Evolutionary conservation across 1,284 basidiomycete genomes (phyloP).

Genomic region (Mycena sp.): DNA sequence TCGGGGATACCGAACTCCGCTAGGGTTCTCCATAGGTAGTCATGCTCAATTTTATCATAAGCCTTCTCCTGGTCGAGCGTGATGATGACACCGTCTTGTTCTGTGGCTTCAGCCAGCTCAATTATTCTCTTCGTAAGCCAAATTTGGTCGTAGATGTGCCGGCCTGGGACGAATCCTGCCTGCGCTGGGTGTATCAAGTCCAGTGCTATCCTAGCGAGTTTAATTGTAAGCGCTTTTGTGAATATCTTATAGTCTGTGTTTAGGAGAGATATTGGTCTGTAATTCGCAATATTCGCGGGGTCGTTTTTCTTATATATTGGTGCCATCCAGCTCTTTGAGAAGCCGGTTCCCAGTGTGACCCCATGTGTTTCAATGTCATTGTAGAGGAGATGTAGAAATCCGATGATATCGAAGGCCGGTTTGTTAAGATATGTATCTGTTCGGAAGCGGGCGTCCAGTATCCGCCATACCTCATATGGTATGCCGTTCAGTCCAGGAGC

Average conservation of each 20-base stretch:
- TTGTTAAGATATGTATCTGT: neutral
- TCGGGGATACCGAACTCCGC: slow-evolving; percentile 17
- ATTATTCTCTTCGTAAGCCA: slow-evolving; percentile 30
- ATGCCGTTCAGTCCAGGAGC: slow-evolving; percentile 22
- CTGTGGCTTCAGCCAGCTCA: slow-evolving; percentile 31
- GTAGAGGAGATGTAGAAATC: neutral
- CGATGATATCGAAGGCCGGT: neutral
- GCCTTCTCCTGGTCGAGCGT: too few relatives aligned
- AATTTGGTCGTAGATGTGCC: slow-evolving; percentile 33
- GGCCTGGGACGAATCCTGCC: slow-evolving; percentile 33
- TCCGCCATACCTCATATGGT: slow-evolving; percentile 19
- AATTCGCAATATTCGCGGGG: slow-evolving; percentile 17
- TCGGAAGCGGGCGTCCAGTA: neutral
- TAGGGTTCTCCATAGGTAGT: slow-evolving; percentile 20
- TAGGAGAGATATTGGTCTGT: slow-evolving; percentile 22
- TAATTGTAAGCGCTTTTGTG: slow-evolving; percentile 21
- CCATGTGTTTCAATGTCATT: slow-evolving; percentile 21
- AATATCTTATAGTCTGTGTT: slow-evolving; percentile 30
- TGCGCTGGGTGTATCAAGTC: slow-evolving; percentile 28
- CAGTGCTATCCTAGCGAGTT: slow-evolving; percentile 12
- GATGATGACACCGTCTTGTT: slow-evolving; percentile 33
- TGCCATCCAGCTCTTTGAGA: slow-evolving; percentile 12
- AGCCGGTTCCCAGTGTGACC: neutral
- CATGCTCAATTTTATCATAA: too few relatives aligned
- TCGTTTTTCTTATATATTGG: slow-evolving; percentile 20